A percentile compares a stretch with the other conserved stretches of the same genome.
These are phyloP conservation scores for Aphanomyces astaci DNA, from an alignment of 352 stramenopile genomes.

Conservation along the genomic window DNA sequence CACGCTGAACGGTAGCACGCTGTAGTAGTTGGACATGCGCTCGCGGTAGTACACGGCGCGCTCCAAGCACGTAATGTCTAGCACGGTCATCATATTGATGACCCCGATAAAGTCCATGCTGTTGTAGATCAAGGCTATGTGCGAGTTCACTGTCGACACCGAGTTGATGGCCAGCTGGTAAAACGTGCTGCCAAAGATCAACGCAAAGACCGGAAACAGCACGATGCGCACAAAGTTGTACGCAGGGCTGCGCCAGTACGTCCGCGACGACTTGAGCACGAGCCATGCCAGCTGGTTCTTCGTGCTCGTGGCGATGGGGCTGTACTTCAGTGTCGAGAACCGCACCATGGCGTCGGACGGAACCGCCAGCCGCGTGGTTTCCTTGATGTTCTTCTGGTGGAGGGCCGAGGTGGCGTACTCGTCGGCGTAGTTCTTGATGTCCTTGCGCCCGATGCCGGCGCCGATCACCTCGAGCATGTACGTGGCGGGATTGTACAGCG, in stretches of 20 bases:
- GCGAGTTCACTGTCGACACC: conserved; percentile 17
- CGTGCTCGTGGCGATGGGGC: conserved; percentile 27
- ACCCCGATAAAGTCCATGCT: conserved; percentile 24
- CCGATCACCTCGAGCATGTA: conserved; percentile 85
- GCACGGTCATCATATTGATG: conserved; percentile 26
- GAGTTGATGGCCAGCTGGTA: not conserved
- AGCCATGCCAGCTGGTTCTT: conserved; percentile 14
- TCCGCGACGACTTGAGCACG: not conserved
- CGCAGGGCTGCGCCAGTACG: conserved; percentile 17
- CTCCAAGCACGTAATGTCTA: conserved; percentile 23
- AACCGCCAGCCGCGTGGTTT: not conserved
- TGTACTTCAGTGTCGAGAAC: conserved; percentile 25
- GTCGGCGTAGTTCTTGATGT: conserved; percentile 33
- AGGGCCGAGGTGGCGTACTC: conserved; percentile 23
- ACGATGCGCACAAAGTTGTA: conserved; percentile 24
- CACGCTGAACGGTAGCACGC: conserved; percentile 50
- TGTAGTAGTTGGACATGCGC: conserved; percentile 55
- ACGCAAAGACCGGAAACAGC: conserved; percentile 13
- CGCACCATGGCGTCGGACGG: conserved; percentile 9
- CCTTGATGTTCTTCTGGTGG: not conserved
- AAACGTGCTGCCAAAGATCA: conserved; percentile 25
- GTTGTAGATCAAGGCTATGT: conserved; percentile 22
- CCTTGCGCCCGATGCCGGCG: conserved; percentile 39
- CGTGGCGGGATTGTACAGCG: conserved; percentile 82
- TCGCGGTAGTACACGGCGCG: conserved; percentile 24